phyloP scores from a whole-genome alignment of 177 flowering plant species.

The Telopea speciosissima region DNA sequence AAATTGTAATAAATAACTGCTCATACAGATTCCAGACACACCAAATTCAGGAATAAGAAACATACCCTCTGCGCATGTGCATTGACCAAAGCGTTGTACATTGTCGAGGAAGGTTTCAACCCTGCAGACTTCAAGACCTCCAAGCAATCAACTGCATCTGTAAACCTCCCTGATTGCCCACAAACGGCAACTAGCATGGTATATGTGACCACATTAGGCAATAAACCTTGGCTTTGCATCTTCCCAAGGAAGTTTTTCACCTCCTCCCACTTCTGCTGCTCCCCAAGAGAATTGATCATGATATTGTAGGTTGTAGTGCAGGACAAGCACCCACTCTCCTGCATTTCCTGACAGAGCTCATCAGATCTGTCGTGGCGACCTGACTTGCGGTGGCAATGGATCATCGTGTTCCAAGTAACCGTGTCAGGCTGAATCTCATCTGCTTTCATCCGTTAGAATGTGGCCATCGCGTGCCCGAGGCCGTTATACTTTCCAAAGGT shows the following conservation, averaged over 20 bases:
- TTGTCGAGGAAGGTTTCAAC: conserved; percentile 71
- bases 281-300: conserved; percentile 79
- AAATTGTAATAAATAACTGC: no score
- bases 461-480: conserved; percentile 67
- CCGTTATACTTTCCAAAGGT: conserved; percentile 86
- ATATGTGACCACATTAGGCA: conserved; percentile 75
- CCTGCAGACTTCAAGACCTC: conserved; percentile 80
- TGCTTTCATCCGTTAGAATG: conserved; percentile 66
- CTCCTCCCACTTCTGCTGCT: conserved; percentile 79
- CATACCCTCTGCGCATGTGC: conserved; percentile 96
- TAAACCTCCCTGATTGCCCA: conserved; percentile 79
- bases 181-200: conserved; percentile 81
- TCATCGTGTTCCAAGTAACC: conserved; percentile 94
- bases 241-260: conserved; percentile 58
- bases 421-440: conserved; percentile 81
- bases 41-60: background rate
- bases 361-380: conserved; percentile 59
- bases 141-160: conserved; percentile 84
- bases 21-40: no score
- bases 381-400: conserved; percentile 76
- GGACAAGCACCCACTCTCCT: conserved; percentile 57
- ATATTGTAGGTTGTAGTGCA: conserved; percentile 83
- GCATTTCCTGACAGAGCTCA: conserved; percentile 82
- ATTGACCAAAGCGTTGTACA: conserved; percentile 94
- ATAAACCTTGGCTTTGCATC: conserved; percentile 70